Percentiles rank a stretch among this genome's conserved stretches.
These are phyloP conservation scores for Mucor circinelloides DNA, from an alignment of 371 early-diverging fungal species.

Conservation along the genomic window DNA sequence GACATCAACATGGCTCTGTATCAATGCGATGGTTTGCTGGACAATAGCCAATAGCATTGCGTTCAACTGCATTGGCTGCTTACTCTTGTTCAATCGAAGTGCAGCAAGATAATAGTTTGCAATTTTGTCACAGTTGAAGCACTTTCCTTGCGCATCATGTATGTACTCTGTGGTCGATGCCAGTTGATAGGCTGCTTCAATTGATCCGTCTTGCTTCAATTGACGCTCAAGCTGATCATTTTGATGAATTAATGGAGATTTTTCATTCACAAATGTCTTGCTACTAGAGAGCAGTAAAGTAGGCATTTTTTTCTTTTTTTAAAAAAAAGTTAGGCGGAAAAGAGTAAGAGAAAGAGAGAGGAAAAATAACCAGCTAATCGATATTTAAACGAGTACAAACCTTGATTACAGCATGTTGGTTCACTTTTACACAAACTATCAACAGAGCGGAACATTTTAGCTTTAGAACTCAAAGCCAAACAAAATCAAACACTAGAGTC, in stretches of 20 bases:
- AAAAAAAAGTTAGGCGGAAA: background rate
- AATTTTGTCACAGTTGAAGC: slow-evolving; percentile 20
- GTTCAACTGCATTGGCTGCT: slow-evolving; percentile 2
- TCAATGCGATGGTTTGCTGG: slow-evolving; percentile 14
- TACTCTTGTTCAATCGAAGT: slow-evolving; percentile 5
- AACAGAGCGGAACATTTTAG: background rate
- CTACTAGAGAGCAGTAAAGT: slow-evolving; percentile 4
- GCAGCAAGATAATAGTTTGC: slow-evolving; percentile 21
- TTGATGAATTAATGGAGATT: background rate
- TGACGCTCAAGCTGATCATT: slow-evolving; percentile 5
- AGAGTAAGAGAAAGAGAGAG: slow-evolving; percentile 1
- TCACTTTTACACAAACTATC: background rate
- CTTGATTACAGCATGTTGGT: background rate
- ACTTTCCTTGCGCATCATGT: slow-evolving; percentile 18
- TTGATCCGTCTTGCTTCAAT: slow-evolving; percentile 6
- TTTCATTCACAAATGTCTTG: background rate
- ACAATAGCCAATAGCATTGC: slow-evolving; percentile 14
- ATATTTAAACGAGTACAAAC: slow-evolving; percentile 6
- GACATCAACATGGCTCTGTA: slow-evolving; percentile 19
- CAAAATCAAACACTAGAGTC: slow-evolving; percentile 7
- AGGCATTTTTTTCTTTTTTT: slow-evolving; percentile 10
- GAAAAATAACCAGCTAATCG: background rate
- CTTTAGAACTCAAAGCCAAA: slow-evolving; percentile 8
- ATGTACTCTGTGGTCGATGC: slow-evolving; percentile 14
- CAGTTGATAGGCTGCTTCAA: slow-evolving; percentile 9